Evolutionary conservation across 495 filamentous ascomycete species (phyloP).

Genomic region (Penicillium argentinense): DNA sequence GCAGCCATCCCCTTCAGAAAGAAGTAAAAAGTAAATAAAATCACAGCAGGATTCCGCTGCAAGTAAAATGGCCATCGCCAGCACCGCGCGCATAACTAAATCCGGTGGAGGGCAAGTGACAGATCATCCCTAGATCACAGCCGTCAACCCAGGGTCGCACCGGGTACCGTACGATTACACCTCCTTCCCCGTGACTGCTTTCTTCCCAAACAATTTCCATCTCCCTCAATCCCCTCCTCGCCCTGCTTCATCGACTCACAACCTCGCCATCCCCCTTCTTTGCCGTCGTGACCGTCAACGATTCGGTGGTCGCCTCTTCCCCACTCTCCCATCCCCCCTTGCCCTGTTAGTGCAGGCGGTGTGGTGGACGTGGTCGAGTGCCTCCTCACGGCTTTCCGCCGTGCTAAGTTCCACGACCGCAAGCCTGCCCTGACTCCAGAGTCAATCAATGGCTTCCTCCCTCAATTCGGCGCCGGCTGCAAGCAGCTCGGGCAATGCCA

Average conservation of each 20-base stretch:
- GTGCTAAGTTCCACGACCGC: conserved; percentile 42
- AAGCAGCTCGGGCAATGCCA: conserved; percentile 50
- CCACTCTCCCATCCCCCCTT: conserved; percentile 10
- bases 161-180: conserved; percentile 14
- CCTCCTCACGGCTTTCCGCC: conserved; percentile 39
- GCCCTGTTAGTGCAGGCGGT: conserved; percentile 43
- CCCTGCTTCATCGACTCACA: background rate
- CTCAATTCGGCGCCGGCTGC: conserved; percentile 44
- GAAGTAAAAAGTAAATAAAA: too few relatives aligned
- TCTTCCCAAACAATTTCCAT: conserved; percentile 16
- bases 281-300: background rate
- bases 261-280: conserved; percentile 2
- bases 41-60: too few relatives aligned
- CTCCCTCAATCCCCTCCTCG: conserved; percentile 7
- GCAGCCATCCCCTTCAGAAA: background rate
- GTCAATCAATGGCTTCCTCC: conserved; percentile 52
- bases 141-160: conserved; percentile 21
- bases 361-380: conserved; percentile 34
- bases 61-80: too few relatives aligned
- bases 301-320: background rate
- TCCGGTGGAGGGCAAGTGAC: too few relatives aligned
- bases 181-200: conserved; percentile 17
- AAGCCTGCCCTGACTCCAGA: conserved; percentile 34
- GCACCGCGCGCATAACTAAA: background rate
- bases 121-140: background rate